Evolutionary conservation across 441 rosid species (phyloP).

Genomic region (Pelargonium fulgidum): DNA sequence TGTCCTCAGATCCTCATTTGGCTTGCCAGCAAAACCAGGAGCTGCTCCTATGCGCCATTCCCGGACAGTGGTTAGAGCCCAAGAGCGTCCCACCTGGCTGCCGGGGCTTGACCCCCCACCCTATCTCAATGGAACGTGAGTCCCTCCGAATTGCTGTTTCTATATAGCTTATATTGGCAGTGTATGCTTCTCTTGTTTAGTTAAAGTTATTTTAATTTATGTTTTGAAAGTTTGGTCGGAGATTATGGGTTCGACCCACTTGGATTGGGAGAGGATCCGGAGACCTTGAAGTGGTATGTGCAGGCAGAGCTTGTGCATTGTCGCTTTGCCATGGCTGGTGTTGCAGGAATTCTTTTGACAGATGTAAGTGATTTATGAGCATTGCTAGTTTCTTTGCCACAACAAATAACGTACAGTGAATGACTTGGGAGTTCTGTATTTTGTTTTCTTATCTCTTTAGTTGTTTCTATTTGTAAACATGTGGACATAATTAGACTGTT

Average conservation of each 20-base stretch:
- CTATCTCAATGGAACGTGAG: constrained; percentile 85
- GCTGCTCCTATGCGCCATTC: constrained; percentile 12
- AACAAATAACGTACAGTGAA: not conserved
- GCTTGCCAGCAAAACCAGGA: constrained; percentile 22
- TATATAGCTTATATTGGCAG: not conserved
- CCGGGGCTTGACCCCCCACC: constrained; percentile 92
- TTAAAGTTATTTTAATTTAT: constrained; percentile 3
- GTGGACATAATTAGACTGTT: not conserved
- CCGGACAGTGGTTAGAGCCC: constrained; percentile 36
- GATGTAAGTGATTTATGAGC: constrained; percentile 43
- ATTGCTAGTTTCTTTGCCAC: not conserved
- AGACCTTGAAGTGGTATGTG: constrained; percentile 89
- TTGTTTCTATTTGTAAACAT: not conserved
- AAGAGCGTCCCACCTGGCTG: constrained; percentile 85
- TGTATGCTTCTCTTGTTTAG: not conserved
- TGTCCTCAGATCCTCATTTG: constrained; percentile 23
- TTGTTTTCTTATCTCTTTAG: not conserved
- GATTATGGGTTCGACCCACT: constrained; percentile 92
- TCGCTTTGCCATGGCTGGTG: constrained; percentile 93
- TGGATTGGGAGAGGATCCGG: constrained; percentile 84
- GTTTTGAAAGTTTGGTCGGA: constrained; percentile 52
- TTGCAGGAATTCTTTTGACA: constrained; percentile 86
- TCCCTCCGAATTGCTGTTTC: not conserved
- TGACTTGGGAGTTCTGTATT: not conserved
- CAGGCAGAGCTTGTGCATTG: constrained; percentile 91